These are phyloP conservation scores for Aureobasidium vineae DNA, from an alignment of 2,329 filamentous ascomycete genomes.

Conservation along the genomic window DNA sequence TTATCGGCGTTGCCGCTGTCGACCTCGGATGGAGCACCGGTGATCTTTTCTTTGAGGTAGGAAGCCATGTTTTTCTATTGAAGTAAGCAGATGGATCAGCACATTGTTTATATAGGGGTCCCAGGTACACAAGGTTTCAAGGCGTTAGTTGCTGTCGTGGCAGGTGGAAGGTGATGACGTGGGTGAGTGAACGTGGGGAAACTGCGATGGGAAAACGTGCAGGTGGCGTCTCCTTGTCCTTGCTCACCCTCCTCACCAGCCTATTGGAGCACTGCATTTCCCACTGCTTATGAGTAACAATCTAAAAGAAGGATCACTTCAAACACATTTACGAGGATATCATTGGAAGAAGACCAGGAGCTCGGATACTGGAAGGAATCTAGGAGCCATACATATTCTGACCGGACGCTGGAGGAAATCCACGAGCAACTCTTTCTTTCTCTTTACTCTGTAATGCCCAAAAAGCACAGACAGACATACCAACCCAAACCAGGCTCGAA, in stretches of 20 bases:
- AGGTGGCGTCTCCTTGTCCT: slow-evolving; percentile 14
- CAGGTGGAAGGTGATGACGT: background rate
- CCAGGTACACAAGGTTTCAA: slow-evolving; percentile 2
- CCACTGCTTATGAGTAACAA: slow-evolving; percentile 7
- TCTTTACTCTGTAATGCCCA: slow-evolving; percentile 43
- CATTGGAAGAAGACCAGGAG: background rate
- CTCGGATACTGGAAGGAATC: background rate
- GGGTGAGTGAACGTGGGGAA: background rate
- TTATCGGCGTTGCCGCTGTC: slow-evolving; percentile 49
- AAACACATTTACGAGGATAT: background rate
- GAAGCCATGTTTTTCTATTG: slow-evolving; percentile 31
- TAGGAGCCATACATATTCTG: background rate
- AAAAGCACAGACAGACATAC: slow-evolving; percentile 48
- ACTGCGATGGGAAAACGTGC: background rate
- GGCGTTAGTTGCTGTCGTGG: slow-evolving; percentile 8
- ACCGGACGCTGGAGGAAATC: background rate
- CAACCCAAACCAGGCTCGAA: slow-evolving; percentile 40
- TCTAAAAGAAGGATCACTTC: background rate
- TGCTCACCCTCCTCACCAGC: background rate
- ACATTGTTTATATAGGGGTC: slow-evolving; percentile 13
- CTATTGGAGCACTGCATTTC: slow-evolving; percentile 7
- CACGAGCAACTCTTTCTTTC: background rate
- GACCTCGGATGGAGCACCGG: slow-evolving; percentile 21
- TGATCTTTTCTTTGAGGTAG: slow-evolving; percentile 31
- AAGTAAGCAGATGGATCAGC: background rate